Percentiles rank a stretch among this genome's conserved stretches.
phyloP scores from a whole-genome alignment of 768 basidiomycete species.

The Suillus americanus region DNA sequence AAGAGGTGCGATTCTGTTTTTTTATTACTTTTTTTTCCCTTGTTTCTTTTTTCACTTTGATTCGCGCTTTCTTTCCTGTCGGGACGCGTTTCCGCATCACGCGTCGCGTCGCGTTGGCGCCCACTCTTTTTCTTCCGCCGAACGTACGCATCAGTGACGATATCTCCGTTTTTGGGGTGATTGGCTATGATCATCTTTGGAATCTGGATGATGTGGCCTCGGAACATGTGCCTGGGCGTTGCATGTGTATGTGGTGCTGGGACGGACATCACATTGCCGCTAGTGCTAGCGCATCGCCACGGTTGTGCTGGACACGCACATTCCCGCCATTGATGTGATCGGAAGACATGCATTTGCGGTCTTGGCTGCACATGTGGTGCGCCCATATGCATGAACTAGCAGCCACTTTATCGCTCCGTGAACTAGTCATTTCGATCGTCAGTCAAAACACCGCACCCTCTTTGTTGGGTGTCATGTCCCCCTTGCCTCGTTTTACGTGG shows the following conservation, averaged over 20 bases:
- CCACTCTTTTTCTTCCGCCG: not conserved
- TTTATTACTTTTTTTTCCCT: constrained; percentile 33
- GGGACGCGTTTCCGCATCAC: not conserved
- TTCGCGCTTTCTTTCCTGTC: not conserved
- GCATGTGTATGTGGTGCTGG: not conserved
- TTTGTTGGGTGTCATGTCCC: not conserved
- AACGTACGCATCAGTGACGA: not conserved
- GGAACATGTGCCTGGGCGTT: not conserved
- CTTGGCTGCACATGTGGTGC: not conserved
- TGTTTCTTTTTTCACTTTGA: not conserved
- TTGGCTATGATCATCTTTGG: not conserved
- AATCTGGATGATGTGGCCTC: not conserved
- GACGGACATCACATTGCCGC: too few species aligned
- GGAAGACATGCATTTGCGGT: not conserved
- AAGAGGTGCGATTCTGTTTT: constrained; percentile 34
- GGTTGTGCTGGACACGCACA: not conserved
- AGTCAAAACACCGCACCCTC: not conserved
- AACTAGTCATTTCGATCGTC: not conserved
- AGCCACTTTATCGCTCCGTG: not conserved
- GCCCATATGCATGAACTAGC: not conserved
- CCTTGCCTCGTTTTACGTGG: not conserved
- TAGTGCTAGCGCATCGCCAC: not conserved
- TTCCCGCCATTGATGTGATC: not conserved
- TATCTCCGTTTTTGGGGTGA: constrained; percentile 21
- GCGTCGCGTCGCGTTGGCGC: constrained; percentile 30